Percentiles rank a stretch among this genome's conserved stretches.
Evolutionary conservation across 2,329 filamentous ascomycete genomes (phyloP).

Genomic region (Tolypocladium tundrense): DNA sequence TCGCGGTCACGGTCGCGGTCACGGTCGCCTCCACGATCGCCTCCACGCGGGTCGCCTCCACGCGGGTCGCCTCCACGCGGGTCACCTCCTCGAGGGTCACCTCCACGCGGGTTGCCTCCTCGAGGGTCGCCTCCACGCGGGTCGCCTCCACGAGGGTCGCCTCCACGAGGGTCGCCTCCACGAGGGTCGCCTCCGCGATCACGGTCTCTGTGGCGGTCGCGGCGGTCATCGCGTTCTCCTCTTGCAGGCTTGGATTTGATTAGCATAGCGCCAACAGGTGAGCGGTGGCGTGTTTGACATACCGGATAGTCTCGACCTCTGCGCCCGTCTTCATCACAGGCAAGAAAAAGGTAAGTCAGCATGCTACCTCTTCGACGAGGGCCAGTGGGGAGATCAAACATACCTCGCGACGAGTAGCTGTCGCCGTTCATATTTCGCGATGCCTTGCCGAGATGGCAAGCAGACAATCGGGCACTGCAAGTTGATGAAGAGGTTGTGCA

Average conservation of each 20-base stretch:
- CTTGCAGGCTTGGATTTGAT: neutral
- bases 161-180: conserved; percentile 24
- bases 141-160: conserved; percentile 23
- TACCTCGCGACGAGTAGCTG: conserved; percentile 70
- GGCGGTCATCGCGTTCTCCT: conserved; percentile 4
- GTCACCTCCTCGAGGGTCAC: no score
- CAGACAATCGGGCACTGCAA: conserved; percentile 4
- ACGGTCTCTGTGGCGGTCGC: conserved; percentile 24
- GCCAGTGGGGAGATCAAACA: conserved; percentile 15
- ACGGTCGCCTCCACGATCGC: conserved; percentile 37
- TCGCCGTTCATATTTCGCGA: conserved; percentile 67
- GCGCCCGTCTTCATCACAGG: conserved; percentile 31
- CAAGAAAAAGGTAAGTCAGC: conserved; percentile 9
- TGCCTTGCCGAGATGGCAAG: conserved; percentile 5
- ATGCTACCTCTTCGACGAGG: neutral
- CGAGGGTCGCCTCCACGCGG: conserved; percentile 23
- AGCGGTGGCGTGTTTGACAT: conserved; percentile 16
- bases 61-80: conserved; percentile 21
- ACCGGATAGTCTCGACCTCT: conserved; percentile 47
- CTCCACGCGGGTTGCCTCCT: conserved; percentile 32
- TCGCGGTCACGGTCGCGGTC: conserved; percentile 24
- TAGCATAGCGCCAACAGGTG: neutral
- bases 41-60: conserved; percentile 24
- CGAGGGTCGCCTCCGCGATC: conserved; percentile 68
- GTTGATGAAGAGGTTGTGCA: conserved; percentile 10